A percentile compares a stretch with the other conserved stretches of the same genome.
These are phyloP conservation scores for Diaporthe velutina DNA, from an alignment of 2,329 filamentous ascomycete species.

Conservation along the genomic window DNA sequence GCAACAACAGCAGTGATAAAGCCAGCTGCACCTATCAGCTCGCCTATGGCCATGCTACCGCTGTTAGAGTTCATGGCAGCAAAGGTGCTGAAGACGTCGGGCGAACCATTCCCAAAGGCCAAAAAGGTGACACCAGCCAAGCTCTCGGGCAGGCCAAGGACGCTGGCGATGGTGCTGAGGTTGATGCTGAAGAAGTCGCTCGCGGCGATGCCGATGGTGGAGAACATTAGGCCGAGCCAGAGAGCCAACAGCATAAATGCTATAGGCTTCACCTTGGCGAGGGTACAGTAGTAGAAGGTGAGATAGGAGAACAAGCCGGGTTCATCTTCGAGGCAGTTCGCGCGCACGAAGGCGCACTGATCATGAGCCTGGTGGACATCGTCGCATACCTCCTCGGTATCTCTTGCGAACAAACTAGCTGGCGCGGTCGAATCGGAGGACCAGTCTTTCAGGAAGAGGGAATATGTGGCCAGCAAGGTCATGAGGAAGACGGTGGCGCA, in stretches of 20 bases:
- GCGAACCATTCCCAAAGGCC: slow-evolving; percentile 97
- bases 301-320: slow-evolving; percentile 92
- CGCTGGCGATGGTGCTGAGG: slow-evolving; percentile 88
- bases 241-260: slow-evolving; percentile 83
- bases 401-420: slow-evolving; percentile 40
- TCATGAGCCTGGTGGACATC: slow-evolving; percentile 82
- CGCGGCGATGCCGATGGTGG: slow-evolving; percentile 96
- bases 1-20: slow-evolving; percentile 98
- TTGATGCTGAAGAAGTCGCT: slow-evolving; percentile 99
- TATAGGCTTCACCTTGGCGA: slow-evolving; percentile 76
- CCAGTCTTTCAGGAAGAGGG: slow-evolving; percentile 50
- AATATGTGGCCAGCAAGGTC: slow-evolving; percentile 59
- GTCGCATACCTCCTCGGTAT: slow-evolving; percentile 72
- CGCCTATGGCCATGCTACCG: slow-evolving; percentile 95
- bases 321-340: slow-evolving; percentile 89
- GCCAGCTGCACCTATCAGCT: slow-evolving; percentile 92
- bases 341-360: slow-evolving; percentile 87
- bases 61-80: slow-evolving; percentile 97
- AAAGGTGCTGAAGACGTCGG: slow-evolving; percentile 98
- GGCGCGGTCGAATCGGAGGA: slow-evolving; percentile 11
- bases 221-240: slow-evolving; percentile 93
- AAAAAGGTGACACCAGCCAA: slow-evolving; percentile 96
- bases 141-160: slow-evolving; percentile 95
- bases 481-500: slow-evolving; percentile 62
- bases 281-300: slow-evolving; percentile 87